Base-by-base conservation (phyloP, 129 eudicot species). In the Saussurea involucrata region DNA sequence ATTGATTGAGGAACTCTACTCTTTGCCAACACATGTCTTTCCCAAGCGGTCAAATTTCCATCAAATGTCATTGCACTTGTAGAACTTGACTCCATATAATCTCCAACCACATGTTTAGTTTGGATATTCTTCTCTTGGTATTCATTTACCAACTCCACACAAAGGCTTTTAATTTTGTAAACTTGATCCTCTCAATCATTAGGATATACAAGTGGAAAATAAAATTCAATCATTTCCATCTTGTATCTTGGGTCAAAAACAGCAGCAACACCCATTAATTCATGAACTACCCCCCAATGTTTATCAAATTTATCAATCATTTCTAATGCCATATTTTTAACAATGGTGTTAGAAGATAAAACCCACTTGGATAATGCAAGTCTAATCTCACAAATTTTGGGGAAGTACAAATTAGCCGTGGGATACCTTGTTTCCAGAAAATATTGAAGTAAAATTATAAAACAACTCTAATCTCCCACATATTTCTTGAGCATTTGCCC, bases 371-470 rank as follows among this genome's bases (percentile, higher is more conserved):
- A 15, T 2, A 53, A 28, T 9, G 12, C 13, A 4, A 72, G 7
- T 21, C 34, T 31, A 8, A 77, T 77, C 69, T 77, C 68, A 32
- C 69, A 53, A n/a, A 77, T 21, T 32, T 77, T 77, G 1, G 74
- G 57, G 12, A 77, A 77, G 25, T 24, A 66, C n/a, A 67, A 11
- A 17, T 77, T 77, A 24, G 65, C 24, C 2, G 34, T 77, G 6
- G 58, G 75, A 60, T 67, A 77, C 25, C 11, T 22, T 21, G 76
- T 24, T n/a, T n/a, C 57, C 24, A 5, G 55, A 69, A 20, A 69
- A 69, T 17, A 17, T 1, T 0, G 17, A 20, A 64, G 69, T 77
- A 2, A 49, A 57, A 15, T 22, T 13, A 46, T 76, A 32, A 57
- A 77, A 68, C 24, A 77, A 6, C 27, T 55, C 37, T 12, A 68